phyloP scores from a whole-genome alignment of 177 flowering plant genomes.

The Vitis hybrid region DNA sequence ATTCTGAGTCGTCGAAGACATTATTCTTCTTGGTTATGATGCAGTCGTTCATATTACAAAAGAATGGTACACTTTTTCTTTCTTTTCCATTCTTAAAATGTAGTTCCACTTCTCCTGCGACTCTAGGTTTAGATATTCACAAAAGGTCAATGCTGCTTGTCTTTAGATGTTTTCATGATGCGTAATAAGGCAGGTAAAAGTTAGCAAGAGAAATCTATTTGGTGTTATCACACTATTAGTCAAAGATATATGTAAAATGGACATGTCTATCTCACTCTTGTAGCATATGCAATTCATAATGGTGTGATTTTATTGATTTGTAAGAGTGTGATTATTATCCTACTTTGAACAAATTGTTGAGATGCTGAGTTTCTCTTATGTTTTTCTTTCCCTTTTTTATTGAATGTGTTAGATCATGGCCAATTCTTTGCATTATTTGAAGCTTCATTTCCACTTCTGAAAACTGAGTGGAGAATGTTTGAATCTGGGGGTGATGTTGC shows the following conservation, averaged over 20 bases:
- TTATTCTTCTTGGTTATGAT: constrained; percentile 58
- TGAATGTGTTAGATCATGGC: constrained; percentile 22
- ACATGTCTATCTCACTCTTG: too few species aligned
- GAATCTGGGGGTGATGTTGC: constrained; percentile 29
- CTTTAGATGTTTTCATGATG: too few species aligned
- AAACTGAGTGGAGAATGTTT: constrained; percentile 48
- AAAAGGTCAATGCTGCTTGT: too few species aligned
- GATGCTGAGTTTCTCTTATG: constrained; percentile 1
- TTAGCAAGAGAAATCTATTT: too few species aligned
- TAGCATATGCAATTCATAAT: neutral
- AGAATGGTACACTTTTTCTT: constrained; percentile 34
- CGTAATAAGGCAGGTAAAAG: too few species aligned
- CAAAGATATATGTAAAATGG: too few species aligned
- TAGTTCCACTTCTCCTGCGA: too few species aligned
- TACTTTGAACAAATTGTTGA: neutral
- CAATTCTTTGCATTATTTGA: constrained; percentile 39
- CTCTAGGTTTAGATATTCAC: too few species aligned
- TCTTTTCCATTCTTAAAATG: neutral
- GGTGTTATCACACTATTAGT: too few species aligned
- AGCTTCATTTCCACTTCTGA: constrained; percentile 54
- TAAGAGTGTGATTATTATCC: too few species aligned
- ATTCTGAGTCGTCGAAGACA: constrained; percentile 52
- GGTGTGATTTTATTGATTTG: too few species aligned
- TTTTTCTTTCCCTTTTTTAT: too few species aligned
- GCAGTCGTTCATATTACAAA: constrained; percentile 46